Conservation (phyloP, 805 yeast genomes). For the Candida succiphila region DNA sequence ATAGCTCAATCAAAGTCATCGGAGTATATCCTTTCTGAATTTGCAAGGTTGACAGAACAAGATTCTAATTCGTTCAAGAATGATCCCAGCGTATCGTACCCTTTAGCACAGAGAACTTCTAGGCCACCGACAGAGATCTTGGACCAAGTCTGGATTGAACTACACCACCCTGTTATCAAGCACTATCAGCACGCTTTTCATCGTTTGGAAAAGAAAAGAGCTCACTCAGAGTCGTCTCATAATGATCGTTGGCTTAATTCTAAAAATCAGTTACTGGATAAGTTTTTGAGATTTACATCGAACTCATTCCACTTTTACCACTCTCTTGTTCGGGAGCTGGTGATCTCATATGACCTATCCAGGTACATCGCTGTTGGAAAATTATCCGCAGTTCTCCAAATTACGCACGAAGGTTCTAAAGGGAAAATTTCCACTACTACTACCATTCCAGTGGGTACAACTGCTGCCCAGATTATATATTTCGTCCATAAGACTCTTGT, state of each 20-base stretch:
- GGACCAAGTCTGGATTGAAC: slow-evolving; percentile 47
- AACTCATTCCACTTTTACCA: slow-evolving; percentile 38
- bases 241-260: slow-evolving; percentile 1
- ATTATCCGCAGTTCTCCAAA: slow-evolving; percentile 18
- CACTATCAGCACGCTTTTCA: slow-evolving; percentile 34
- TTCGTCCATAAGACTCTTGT: slow-evolving; percentile 39
- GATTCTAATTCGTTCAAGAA: no score
- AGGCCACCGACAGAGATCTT: slow-evolving; percentile 27
- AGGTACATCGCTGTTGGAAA: slow-evolving; percentile 23
- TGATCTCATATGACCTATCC: slow-evolving; percentile 27
- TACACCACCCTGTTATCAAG: slow-evolving; percentile 57
- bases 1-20: no score
- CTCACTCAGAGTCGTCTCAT: slow-evolving; percentile 15
- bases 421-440: neutral
- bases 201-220: slow-evolving; percentile 6
- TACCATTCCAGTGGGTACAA: neutral
- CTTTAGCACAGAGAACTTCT: no score
- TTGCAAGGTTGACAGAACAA: no score
- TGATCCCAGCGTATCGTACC: no score
- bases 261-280: slow-evolving; percentile 37
- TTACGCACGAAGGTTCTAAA: neutral
- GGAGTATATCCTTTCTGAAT: no score
- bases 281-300: slow-evolving; percentile 38
- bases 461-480: slow-evolving; percentile 23
- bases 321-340: slow-evolving; percentile 28